A percentile compares a stretch with the other conserved stretches of the same genome.
phyloP scores from a whole-genome alignment of 768 basidiomycete genomes.

The Tricholoma terreum region DNA sequence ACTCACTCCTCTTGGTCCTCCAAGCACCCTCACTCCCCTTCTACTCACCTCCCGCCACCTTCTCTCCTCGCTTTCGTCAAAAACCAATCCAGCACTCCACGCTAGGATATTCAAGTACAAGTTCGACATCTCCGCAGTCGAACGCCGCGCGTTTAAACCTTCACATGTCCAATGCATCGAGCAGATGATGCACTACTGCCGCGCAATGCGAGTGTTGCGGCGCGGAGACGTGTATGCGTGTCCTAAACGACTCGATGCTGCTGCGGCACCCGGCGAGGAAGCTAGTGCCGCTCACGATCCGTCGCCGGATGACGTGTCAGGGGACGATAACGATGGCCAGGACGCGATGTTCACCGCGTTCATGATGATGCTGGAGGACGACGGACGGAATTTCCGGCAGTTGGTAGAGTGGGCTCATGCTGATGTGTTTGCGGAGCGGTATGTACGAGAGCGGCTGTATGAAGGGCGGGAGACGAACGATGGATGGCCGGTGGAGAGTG shows the following conservation, averaged over 20 bases:
- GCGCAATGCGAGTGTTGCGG: slow-evolving; percentile 39
- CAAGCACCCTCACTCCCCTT: slow-evolving; percentile 45
- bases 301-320: not conserved
- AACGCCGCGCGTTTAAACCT: slow-evolving; percentile 46
- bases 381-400: slow-evolving; percentile 49
- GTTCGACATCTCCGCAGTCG: slow-evolving; percentile 54
- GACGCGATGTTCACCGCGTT: slow-evolving; percentile 7
- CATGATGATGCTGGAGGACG: slow-evolving; percentile 45
- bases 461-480: slow-evolving; percentile 23
- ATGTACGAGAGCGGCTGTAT: slow-evolving; percentile 40
- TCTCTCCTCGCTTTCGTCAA: slow-evolving; percentile 29
- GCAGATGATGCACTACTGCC: slow-evolving; percentile 36
- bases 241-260: slow-evolving; percentile 1
- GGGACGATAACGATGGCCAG: slow-evolving; percentile 2
- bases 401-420: slow-evolving; percentile 43
- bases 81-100: slow-evolving; percentile 39
- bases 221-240: slow-evolving; percentile 17
- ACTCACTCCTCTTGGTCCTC: slow-evolving; percentile 42
- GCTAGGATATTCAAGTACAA: slow-evolving; percentile 50
- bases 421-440: slow-evolving; percentile 36
- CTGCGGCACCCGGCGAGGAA: not conserved
- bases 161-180: slow-evolving; percentile 27
- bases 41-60: slow-evolving; percentile 42
- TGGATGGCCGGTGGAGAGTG: slow-evolving; percentile 52
- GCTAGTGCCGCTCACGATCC: not conserved